These are phyloP conservation scores for Didymella glomerata DNA, from an alignment of 2,329 filamentous ascomycete genomes.

Conservation along the genomic window DNA sequence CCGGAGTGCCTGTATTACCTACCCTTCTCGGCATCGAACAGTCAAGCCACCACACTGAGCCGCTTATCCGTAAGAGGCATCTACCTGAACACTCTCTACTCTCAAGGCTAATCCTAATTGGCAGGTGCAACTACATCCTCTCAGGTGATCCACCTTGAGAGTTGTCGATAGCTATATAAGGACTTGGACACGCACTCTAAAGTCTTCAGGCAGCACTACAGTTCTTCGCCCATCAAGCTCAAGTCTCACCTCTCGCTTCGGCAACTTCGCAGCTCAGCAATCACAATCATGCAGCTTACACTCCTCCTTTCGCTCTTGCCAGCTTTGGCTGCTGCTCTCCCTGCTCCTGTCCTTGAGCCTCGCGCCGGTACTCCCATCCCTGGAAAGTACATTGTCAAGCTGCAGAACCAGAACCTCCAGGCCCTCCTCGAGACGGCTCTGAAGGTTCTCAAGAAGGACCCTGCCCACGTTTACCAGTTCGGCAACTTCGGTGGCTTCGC, in stretches of 20 bases:
- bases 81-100: conserved; percentile 28
- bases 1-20: conserved; percentile 40
- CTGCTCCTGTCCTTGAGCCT: conserved; percentile 53
- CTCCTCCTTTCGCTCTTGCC: conserved; percentile 51
- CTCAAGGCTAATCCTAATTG: conserved; percentile 38
- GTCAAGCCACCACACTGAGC: conserved; percentile 39
- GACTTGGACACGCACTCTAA: not conserved
- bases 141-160: conserved; percentile 21
- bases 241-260: conserved; percentile 26
- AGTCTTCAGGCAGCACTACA: conserved; percentile 38
- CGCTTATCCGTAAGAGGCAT: conserved; percentile 27
- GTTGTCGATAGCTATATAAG: conserved; percentile 43
- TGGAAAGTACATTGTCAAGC: conserved; percentile 57
- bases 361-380: conserved; percentile 50
- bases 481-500: conserved; percentile 53
- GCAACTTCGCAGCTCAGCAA: conserved; percentile 17
- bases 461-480: conserved; percentile 50
- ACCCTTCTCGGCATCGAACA: conserved; percentile 40
- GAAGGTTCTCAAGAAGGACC: conserved; percentile 36
- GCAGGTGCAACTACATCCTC: conserved; percentile 40
- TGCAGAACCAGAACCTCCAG: conserved; percentile 51
- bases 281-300: conserved; percentile 51
- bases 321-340: conserved; percentile 45
- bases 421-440: conserved; percentile 40
- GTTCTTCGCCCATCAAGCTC: conserved; percentile 32